A percentile compares a stretch with the other conserved stretches of the same genome.
Evolutionary conservation across 73 alveolate species (phyloP).

Genomic region (Uronychia binucleata): DNA sequence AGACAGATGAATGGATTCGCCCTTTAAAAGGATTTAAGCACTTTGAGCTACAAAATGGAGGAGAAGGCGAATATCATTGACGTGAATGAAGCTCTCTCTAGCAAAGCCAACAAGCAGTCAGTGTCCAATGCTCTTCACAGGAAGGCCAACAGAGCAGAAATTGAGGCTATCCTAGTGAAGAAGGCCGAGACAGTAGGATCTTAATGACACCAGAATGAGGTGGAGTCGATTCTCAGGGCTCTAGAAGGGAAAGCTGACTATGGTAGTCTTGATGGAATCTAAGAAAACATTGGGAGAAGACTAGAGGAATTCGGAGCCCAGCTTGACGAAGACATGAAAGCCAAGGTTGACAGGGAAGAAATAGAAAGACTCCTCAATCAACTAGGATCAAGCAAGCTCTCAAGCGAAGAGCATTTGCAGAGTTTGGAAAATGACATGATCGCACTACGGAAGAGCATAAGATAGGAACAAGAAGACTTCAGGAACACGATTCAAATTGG

Average conservation of each 20-base stretch:
- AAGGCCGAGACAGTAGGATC: constrained; percentile 53
- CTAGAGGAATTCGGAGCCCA: constrained; percentile 28
- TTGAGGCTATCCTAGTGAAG: constrained; percentile 66
- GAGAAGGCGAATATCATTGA: constrained; percentile 82
- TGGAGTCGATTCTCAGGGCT: not conserved
- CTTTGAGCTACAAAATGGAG: constrained; percentile 63
- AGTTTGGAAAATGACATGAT: not conserved
- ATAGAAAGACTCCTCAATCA: not conserved
- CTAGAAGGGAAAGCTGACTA: constrained; percentile 48
- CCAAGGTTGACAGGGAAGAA: constrained; percentile 1
- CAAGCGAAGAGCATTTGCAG: not conserved
- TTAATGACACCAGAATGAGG: not conserved
- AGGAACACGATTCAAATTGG: not conserved
- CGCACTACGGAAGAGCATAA: not conserved
- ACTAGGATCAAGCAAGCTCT: not conserved
- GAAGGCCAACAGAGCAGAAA: constrained; percentile 90
- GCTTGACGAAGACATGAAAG: constrained; percentile 30
- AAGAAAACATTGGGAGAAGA: constrained; percentile 7
- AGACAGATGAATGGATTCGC: constrained; percentile 56
- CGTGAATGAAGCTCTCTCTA: constrained; percentile 82
- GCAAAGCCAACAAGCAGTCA: constrained; percentile 88
- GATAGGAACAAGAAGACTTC: not conserved
- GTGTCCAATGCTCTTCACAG: constrained; percentile 94
- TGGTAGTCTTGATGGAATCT: constrained; percentile 16
- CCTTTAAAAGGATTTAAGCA: constrained; percentile 69